Conservation (phyloP, 108 stramenopile genomes). For the Cyclotella atomus region DNA sequence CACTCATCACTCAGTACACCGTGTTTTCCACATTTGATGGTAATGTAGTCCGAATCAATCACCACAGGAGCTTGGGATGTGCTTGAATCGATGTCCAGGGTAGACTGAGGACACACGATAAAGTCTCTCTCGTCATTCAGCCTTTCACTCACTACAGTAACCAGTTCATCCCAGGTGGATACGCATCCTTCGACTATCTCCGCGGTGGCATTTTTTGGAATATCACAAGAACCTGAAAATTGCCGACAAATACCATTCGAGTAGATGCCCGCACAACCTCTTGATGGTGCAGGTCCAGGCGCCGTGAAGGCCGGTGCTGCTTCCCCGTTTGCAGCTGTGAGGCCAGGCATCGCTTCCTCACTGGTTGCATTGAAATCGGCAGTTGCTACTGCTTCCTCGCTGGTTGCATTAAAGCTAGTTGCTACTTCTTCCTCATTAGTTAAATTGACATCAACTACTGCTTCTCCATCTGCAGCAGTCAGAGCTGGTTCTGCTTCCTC, state of each 20-base stretch:
- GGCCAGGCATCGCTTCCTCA: too few species aligned
- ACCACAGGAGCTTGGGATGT: conserved; percentile 20
- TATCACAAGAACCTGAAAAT: neutral
- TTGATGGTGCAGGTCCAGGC: too few species aligned
- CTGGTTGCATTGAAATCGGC: too few species aligned
- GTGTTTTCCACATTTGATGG: conserved; percentile 37
- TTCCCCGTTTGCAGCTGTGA: neutral
- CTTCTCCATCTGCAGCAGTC: too few species aligned
- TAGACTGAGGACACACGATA: conserved; percentile 33
- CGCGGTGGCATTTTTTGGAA: neutral
- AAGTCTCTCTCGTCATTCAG: conserved; percentile 26
- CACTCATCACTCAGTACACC: conserved; percentile 24
- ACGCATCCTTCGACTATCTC: conserved; percentile 13
- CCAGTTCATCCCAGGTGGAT: conserved; percentile 37
- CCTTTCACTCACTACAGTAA: conserved; percentile 34
- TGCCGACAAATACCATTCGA: neutral
- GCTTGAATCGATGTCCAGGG: conserved; percentile 17
- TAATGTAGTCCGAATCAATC: conserved; percentile 33
- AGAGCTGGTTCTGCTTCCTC: too few species aligned
- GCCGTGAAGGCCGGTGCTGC: too few species aligned
- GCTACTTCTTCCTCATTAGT: too few species aligned
- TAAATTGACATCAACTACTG: too few species aligned
- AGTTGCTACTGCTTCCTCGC: too few species aligned
- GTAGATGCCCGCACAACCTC: conserved; percentile 9
- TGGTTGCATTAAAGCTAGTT: too few species aligned